Base-by-base conservation (phyloP, 2,329 filamentous ascomycete genomes). In the Venturia asperata region DNA sequence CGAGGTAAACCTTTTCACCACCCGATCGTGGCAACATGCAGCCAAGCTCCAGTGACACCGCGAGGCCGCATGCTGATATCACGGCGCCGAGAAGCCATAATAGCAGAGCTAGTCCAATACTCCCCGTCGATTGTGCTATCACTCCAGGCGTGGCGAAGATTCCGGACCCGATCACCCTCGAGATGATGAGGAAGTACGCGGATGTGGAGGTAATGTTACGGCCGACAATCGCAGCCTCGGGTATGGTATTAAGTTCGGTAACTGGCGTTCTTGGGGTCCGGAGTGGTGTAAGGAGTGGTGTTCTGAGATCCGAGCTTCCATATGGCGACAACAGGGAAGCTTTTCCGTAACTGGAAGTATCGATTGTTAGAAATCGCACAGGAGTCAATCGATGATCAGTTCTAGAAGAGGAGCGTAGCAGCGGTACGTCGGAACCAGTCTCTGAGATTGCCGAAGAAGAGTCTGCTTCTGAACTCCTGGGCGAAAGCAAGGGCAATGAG, bases 1-100 rank as follows among this genome's bases (percentile, higher is more conserved):
- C 85, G 68, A 88, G 83, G 70, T 88, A 87, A 74, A 86, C 86
- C 76, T 87, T 87, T 74, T 66, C 55, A 30, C 63, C 65, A 30
- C 65, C 65, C 4, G 65, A 66, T 10, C 65, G 39, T 52, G 86
- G 86, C 60, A 88, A 81, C 0, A 82, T 85, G 0, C 85, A 87
- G 39, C 86, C 86, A 66, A 85, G 87, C 72, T 88, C 86, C 65
- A 88, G 77, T 68, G 86, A 87, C 21, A 87, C 84, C 21, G 82
- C 81, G 64, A 85, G 83, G 66, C 86, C 86, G 13, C 84, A 83
- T 11, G 77, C 79, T 5, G 86, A 84, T 68, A 88, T 86, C 63
- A 87, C 70, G 75, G 83, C 83, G 27, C 85, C 86, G 1, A 77
- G 77, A 1, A 87, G 77, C 86, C 86, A 88, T 68, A 88, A 81